phyloP scores from a whole-genome alignment of 2,329 filamentous ascomycete genomes.

The Talaromyces sp. region DNA sequence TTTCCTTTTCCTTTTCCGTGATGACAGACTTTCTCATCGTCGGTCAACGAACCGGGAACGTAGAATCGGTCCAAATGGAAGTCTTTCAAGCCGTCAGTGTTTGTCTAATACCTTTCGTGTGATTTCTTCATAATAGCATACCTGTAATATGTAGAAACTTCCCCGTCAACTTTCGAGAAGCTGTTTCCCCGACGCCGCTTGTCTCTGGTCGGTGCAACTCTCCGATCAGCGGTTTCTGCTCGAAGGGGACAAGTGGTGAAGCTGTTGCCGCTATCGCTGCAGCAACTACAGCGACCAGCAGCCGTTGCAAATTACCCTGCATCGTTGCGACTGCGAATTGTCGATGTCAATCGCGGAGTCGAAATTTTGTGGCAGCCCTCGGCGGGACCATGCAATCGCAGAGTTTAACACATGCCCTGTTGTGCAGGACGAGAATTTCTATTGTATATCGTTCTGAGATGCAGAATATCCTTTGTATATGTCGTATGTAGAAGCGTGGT shows the following conservation, averaged over 20 bases:
- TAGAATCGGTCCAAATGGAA: conserved; percentile 90
- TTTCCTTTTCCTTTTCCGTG: conserved; percentile 69
- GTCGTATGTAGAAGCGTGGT: neutral
- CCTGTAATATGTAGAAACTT: conserved; percentile 39
- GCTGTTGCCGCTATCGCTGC: neutral
- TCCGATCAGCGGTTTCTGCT: conserved; percentile 6
- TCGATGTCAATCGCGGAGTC: neutral
- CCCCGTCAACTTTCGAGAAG: conserved; percentile 26
- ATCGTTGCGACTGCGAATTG: neutral
- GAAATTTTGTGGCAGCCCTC: neutral
- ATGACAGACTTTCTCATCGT: conserved; percentile 71
- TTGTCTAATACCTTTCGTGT: neutral
- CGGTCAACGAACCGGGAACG: conserved; percentile 70
- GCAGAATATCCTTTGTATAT: neutral
- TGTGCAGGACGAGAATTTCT: neutral
- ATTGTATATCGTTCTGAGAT: neutral
- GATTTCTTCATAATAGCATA: conserved; percentile 15
- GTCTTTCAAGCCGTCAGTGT: conserved; percentile 53
- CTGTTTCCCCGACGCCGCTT: neutral
- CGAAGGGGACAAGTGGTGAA: conserved; percentile 6
- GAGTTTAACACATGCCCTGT: neutral
- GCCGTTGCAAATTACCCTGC: neutral
- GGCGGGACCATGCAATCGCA: conserved; percentile 4
- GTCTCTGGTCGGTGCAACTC: neutral
- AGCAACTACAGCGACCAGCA: neutral